Evolutionary conservation across 2,329 filamentous ascomycete genomes (phyloP).

Genomic region (Claviceps paspali): DNA sequence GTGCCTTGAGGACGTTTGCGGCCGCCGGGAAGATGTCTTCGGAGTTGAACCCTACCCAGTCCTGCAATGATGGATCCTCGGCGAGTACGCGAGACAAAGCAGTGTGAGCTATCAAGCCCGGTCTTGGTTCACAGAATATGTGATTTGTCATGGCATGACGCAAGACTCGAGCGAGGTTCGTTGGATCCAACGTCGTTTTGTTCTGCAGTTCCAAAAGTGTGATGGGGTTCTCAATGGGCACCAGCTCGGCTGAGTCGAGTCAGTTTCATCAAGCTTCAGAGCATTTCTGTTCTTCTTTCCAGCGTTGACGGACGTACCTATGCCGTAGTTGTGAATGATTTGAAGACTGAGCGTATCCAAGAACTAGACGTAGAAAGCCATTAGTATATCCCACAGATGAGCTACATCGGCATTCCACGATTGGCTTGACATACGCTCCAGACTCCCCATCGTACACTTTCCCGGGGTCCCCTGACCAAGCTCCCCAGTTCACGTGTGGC

Average conservation of each 20-base stretch:
- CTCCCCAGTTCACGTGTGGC: conserved; percentile 32
- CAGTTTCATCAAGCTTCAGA: neutral
- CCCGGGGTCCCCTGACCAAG: conserved; percentile 33
- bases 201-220: conserved; percentile 28
- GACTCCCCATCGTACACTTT: conserved; percentile 34
- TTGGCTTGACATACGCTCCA: conserved; percentile 29
- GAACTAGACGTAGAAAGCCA: conserved; percentile 19
- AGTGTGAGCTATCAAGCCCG: conserved; percentile 38
- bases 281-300: neutral
- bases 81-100: conserved; percentile 35
- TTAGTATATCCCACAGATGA: neutral
- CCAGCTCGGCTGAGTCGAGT: conserved; percentile 34
- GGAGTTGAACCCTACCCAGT: conserved; percentile 39
- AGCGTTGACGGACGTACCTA: conserved; percentile 23
- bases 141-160: conserved; percentile 42
- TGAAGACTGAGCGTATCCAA: conserved; percentile 35
- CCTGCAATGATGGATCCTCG: conserved; percentile 30
- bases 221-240: conserved; percentile 31
- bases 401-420: neutral
- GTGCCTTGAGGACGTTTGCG: conserved; percentile 28
- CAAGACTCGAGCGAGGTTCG: conserved; percentile 34
- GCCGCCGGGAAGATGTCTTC: conserved; percentile 38
- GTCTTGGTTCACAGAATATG: conserved; percentile 36
- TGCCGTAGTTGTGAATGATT: conserved; percentile 32
- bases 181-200: conserved; percentile 29